Percentiles rank a stretch among this genome's conserved stretches.
phyloP scores from a whole-genome alignment of 441 rosid species.

The Erodium chrysanthum region DNA sequence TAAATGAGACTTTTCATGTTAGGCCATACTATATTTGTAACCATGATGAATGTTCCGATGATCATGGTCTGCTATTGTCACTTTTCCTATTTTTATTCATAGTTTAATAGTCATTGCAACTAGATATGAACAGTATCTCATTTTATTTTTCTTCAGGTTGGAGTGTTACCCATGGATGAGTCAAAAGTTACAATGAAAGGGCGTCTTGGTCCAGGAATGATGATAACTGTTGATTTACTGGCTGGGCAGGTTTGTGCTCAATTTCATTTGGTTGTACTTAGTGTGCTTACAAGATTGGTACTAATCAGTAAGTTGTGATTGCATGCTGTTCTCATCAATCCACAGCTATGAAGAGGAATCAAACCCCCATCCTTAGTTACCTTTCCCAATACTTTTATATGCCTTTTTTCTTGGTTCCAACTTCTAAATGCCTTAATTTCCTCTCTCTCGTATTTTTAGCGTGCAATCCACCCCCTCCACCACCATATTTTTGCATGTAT shows the following conservation, averaged over 20 bases:
- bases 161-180: slow-evolving; percentile 94
- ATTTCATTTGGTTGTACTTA: slow-evolving; percentile 15
- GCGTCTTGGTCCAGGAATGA: slow-evolving; percentile 99
- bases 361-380: neutral
- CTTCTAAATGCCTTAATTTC: neutral
- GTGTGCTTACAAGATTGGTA: neutral
- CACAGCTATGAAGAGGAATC: neutral
- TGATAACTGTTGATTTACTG: slow-evolving; percentile 79
- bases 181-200: slow-evolving; percentile 88
- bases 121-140: slow-evolving; percentile 14
- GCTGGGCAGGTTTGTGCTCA: slow-evolving; percentile 76
- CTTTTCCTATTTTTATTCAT: neutral
- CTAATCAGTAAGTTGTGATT: slow-evolving; percentile 1
- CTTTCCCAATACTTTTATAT: neutral
- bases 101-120: slow-evolving; percentile 11
- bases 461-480: neutral
- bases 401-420: too few species aligned
- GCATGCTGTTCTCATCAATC: neutral
- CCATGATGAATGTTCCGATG: neutral
- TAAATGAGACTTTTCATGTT: slow-evolving; percentile 3
- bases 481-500: neutral
- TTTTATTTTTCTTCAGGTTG: slow-evolving; percentile 51
- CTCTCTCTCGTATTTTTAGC: neutral
- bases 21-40: neutral
- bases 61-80: slow-evolving; percentile 2